Conservation (phyloP, 2,329 filamentous ascomycete genomes). For the Nectriaceae sp. region DNA sequence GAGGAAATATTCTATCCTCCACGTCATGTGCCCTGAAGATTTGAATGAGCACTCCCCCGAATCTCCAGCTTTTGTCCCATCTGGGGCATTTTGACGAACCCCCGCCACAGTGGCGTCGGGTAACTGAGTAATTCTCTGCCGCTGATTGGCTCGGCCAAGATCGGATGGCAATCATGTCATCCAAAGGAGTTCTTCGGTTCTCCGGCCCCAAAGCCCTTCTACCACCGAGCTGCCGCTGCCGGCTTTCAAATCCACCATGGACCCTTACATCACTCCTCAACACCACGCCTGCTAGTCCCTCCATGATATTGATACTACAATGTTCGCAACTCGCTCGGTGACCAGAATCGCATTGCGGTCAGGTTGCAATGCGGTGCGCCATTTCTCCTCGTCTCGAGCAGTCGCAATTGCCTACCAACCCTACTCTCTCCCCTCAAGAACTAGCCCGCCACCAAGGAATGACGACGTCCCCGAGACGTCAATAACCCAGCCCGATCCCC, state of each 20-base stretch:
- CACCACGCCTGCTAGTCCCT: conserved; percentile 5
- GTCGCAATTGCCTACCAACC: conserved; percentile 49
- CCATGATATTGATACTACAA: conserved; percentile 32
- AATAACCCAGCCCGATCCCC: conserved; percentile 44
- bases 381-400: conserved; percentile 41
- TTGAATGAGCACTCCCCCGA: neutral
- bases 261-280: conserved; percentile 7
- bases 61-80: neutral
- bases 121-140: conserved; percentile 33
- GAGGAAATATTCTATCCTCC: too few species aligned
- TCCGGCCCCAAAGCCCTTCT: conserved; percentile 33
- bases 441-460: conserved; percentile 42
- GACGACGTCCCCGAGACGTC: conserved; percentile 49
- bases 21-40: too few species aligned
- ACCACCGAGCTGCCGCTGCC: conserved; percentile 29
- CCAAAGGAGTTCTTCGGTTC: conserved; percentile 21
- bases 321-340: conserved; percentile 47
- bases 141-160: conserved; percentile 41
- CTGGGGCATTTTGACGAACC: too few species aligned
- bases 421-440: conserved; percentile 49
- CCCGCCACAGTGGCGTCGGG: conserved; percentile 15
- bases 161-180: conserved; percentile 32
- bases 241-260: conserved; percentile 27
- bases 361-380: conserved; percentile 42
- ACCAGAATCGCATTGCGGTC: conserved; percentile 43